Percentiles rank a stretch among this genome's conserved stretches.
Evolutionary conservation across 73 alveolate genomes (phyloP).

Genomic region (Paraurostyla sp.): DNA sequence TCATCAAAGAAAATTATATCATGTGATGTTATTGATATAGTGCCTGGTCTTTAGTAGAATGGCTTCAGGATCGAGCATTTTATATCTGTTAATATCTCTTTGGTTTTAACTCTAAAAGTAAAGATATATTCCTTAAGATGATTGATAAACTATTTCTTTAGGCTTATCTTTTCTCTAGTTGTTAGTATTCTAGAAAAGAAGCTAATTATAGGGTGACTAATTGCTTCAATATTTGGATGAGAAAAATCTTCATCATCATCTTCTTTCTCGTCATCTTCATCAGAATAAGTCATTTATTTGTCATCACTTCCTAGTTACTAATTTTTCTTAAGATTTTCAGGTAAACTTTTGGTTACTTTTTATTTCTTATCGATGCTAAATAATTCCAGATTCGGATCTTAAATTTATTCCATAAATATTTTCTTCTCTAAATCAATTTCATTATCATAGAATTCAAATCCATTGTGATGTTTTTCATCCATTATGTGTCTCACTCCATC

Average conservation of each 20-base stretch:
- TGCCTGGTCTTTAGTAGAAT: constrained; percentile 60
- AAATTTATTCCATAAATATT: not conserved
- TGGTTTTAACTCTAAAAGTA: constrained; percentile 34
- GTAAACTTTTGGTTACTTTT: too few species aligned
- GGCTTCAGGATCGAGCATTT: constrained; percentile 54
- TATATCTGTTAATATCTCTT: constrained; percentile 44
- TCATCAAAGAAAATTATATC: constrained; percentile 70
- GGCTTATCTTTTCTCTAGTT: constrained; percentile 60
- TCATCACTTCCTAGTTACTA: not conserved
- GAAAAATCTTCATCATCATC: constrained; percentile 33
- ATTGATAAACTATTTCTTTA: constrained; percentile 41
- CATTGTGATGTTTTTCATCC: constrained; percentile 11
- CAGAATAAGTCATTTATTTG: not conserved
- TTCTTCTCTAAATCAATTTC: not conserved
- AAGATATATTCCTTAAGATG: constrained; percentile 34
- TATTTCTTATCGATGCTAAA: not conserved
- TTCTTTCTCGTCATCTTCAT: constrained; percentile 27
- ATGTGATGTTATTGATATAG: constrained; percentile 39
- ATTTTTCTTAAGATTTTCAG: not conserved
- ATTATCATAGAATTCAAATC: constrained; percentile 3
- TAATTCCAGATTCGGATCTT: not conserved
- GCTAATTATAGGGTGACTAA: not conserved
- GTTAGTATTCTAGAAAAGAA: constrained; percentile 44
- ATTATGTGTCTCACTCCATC: constrained; percentile 14
- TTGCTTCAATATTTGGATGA: not conserved